phyloP scores from a whole-genome alignment of 2,329 filamentous ascomycete genomes.

The Berkeleyomyces rouxiae region DNA sequence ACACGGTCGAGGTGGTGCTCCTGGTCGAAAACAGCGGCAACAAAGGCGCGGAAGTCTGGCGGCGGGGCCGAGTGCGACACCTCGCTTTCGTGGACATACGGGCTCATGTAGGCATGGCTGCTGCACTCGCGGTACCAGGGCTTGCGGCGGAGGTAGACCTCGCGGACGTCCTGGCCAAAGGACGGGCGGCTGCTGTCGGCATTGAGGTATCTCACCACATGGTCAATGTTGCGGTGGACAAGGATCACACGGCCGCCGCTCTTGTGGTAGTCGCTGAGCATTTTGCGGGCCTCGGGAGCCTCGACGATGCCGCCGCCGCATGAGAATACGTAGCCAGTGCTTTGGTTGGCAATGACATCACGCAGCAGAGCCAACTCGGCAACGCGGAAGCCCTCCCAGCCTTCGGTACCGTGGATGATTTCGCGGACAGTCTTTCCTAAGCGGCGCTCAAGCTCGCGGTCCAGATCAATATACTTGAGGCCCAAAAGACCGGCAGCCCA shows the following conservation, averaged over 20 bases:
- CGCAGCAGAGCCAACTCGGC: conserved; percentile 62
- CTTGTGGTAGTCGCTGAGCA: conserved; percentile 57
- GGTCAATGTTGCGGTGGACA: conserved; percentile 72
- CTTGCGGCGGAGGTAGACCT: conserved; percentile 76
- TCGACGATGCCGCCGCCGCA: conserved; percentile 92
- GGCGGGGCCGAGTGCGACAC: conserved; percentile 11
- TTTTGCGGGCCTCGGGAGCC: conserved; percentile 56
- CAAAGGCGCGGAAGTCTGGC: conserved; percentile 18
- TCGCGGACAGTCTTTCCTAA: conserved; percentile 67
- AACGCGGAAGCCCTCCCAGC: conserved; percentile 79
- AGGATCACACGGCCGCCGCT: conserved; percentile 70
- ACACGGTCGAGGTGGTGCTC: conserved; percentile 30
- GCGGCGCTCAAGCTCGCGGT: conserved; percentile 65
- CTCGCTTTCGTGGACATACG: conserved; percentile 20
- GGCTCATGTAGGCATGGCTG: conserved; percentile 85
- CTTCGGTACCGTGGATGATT: conserved; percentile 52
- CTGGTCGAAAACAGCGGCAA: conserved; percentile 16
- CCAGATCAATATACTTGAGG: conserved; percentile 70
- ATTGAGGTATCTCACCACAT: conserved; percentile 76
- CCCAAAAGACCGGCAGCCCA: conserved; percentile 67
- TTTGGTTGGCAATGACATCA: conserved; percentile 56
- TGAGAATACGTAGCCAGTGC: conserved; percentile 67
- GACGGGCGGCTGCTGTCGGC: conserved; percentile 82
- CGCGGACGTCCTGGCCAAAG: conserved; percentile 82
- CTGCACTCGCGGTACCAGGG: conserved; percentile 86